phyloP scores from a whole-genome alignment of 768 basidiomycete species.

The Boletus fagicola region DNA sequence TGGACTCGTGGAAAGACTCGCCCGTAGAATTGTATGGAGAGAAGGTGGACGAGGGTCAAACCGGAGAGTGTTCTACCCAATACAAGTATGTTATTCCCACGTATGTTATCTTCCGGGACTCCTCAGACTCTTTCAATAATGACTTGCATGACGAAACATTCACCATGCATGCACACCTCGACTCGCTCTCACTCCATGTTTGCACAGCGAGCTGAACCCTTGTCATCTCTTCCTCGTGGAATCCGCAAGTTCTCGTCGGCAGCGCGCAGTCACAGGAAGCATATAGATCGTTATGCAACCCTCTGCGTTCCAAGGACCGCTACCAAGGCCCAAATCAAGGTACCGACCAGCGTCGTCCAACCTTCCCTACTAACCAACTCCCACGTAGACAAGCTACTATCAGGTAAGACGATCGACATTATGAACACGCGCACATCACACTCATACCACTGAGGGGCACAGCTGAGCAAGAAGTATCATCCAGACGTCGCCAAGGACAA shows the following conservation, averaged over 20 bases:
- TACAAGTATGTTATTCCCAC: conserved; percentile 24
- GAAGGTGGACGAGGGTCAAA: conserved; percentile 17
- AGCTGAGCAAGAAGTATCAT: conserved; percentile 51
- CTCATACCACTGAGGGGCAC: neutral
- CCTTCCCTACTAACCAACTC: neutral
- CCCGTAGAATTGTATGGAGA: neutral
- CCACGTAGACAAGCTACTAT: conserved; percentile 30
- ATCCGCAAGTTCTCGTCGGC: conserved; percentile 24
- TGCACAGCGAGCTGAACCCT: neutral
- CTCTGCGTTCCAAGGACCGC: conserved; percentile 29
- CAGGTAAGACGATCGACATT: conserved; percentile 16
- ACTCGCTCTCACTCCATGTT: neutral
- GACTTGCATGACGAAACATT: neutral
- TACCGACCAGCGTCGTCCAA: neutral
- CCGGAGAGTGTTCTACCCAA: conserved; percentile 14
- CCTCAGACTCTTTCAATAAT: too few species aligned
- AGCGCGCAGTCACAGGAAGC: conserved; percentile 6
- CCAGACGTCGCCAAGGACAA: conserved; percentile 44
- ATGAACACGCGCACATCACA: neutral
- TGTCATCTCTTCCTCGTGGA: neutral
- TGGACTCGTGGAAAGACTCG: neutral
- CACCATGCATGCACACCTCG: neutral
- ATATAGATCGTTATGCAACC: conserved; percentile 28
- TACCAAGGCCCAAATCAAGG: conserved; percentile 36
- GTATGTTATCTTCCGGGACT: conserved; percentile 7